phyloP scores from a whole-genome alignment of 1,139 yeast genomes.

The Geotrichum restrictum region DNA sequence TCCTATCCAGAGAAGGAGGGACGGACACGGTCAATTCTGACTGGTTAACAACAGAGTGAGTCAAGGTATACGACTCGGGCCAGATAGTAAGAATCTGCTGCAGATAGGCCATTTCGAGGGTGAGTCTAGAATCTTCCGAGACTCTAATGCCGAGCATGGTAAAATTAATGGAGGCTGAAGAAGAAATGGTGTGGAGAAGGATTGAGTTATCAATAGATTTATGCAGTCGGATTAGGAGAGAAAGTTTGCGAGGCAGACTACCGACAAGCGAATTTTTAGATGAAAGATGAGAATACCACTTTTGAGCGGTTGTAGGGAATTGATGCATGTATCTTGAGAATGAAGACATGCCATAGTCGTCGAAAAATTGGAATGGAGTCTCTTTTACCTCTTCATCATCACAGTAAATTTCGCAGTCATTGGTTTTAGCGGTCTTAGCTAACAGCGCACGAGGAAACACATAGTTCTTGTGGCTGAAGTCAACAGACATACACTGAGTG shows the following conservation, averaged over 20 bases:
- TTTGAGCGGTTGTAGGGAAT: slow-evolving; percentile 5
- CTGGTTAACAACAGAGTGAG: slow-evolving; percentile 10
- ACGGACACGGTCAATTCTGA: slow-evolving; percentile 11
- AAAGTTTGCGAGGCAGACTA: slow-evolving; percentile 14
- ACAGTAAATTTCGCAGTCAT: not conserved
- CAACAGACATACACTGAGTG: slow-evolving; percentile 18
- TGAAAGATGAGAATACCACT: slow-evolving; percentile 16
- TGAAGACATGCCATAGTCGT: slow-evolving; percentile 18
- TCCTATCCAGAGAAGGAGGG: slow-evolving; percentile 2
- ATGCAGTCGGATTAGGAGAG: slow-evolving; percentile 10
- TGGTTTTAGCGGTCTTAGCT: not conserved
- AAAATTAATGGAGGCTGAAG: slow-evolving; percentile 24
- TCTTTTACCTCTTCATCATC: slow-evolving; percentile 5
- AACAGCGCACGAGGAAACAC: slow-evolving; percentile 12
- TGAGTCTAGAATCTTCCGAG: slow-evolving; percentile 26
- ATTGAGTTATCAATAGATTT: slow-evolving; percentile 20
- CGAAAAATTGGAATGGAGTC: slow-evolving; percentile 12
- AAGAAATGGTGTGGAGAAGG: slow-evolving; percentile 19
- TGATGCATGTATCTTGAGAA: slow-evolving; percentile 5
- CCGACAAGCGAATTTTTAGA: not conserved
- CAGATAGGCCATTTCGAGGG: slow-evolving; percentile 27
- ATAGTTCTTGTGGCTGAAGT: slow-evolving; percentile 15
- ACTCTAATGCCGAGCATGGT: slow-evolving; percentile 25
- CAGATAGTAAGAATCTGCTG: slow-evolving; percentile 31
- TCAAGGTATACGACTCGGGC: slow-evolving; percentile 29